Evolutionary conservation across 148 eudicot species (phyloP), one percentile per base, ranked within the genome.

Genomic region (Linanthus parryae): DNA sequence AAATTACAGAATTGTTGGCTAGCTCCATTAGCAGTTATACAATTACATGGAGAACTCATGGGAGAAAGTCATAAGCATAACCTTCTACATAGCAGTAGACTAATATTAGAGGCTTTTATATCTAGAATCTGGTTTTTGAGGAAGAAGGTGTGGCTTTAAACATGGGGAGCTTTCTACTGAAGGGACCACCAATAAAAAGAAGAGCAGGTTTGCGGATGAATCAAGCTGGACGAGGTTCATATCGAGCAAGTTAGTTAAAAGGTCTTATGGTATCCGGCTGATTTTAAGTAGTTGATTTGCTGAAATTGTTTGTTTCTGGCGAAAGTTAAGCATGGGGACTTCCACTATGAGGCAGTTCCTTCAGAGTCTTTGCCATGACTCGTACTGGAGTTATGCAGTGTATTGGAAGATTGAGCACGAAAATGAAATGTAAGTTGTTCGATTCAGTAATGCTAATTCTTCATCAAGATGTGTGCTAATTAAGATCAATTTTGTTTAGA

Each of bases 401-500:
- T 85, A 81, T 67, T 85, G 94, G 94, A 81, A 81, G 76, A 62
- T 73, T 56, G 73, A 71, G 48, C 76, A 66, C 2, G 68, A 78
- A n/a, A 57, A 48, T 43, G 53, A 62, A 28, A 66, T 61, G 94
- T 85, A 78, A 78, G 88, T 68, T 50, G 16, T 35, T 50, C 18
- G 34, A 48, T 43, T 30, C 29, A 13, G 55, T 64, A 39, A 28
- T 17, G 28, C 5, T 49, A 19, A 13, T 8, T 12, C 42, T 55
- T 5, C n/a, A 0, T 56, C 38, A 38, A 22, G 24, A 13, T 18
- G 8, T 16, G 20, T 15, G 9, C n/a, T n/a, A n/a, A n/a, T n/a
- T n/a, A n/a, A n/a, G n/a, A n/a, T n/a, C n/a, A n/a, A n/a, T n/a
- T n/a, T n/a, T n/a, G n/a, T n/a, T n/a, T n/a, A n/a, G n/a, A n/a